A percentile compares a stretch with the other conserved stretches of the same genome.
Evolutionary conservation across 208 protist genomes (phyloP).

Genomic region (Naegleria gruberi): DNA sequence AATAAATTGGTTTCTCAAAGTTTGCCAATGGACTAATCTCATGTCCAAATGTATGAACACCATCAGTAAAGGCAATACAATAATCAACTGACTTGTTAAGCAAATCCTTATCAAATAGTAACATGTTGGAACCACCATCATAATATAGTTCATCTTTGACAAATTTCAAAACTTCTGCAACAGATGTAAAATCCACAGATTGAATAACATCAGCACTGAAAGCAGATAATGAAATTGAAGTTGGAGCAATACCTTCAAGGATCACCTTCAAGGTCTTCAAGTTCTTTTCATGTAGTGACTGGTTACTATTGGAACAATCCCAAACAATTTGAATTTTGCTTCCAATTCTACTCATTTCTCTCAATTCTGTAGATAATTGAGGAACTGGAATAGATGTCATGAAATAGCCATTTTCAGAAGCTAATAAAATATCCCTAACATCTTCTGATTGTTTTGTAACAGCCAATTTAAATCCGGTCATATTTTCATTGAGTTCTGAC

Average conservation of each 20-base stretch:
- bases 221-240: background rate
- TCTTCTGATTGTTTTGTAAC: background rate
- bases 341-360: background rate
- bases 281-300: background rate
- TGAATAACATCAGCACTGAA: background rate
- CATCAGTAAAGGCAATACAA: constrained; percentile 12
- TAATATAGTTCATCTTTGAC: background rate
- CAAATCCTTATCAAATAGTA: background rate
- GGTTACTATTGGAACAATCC: background rate
- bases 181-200: background rate
- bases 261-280: background rate
- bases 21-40: background rate
- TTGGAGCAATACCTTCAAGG: background rate
- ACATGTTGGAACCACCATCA: background rate
- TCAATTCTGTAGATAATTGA: background rate
- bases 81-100: background rate
- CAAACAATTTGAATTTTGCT: background rate
- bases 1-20: background rate
- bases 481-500: background rate
- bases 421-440: background rate
- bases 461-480: background rate
- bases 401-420: background rate
- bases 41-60: background rate
- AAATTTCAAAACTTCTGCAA: background rate
- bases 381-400: background rate